These are phyloP conservation scores for Schizosaccharomyces versatilis DNA, from an alignment of 1,139 yeast genomes.

Conservation along the genomic window DNA sequence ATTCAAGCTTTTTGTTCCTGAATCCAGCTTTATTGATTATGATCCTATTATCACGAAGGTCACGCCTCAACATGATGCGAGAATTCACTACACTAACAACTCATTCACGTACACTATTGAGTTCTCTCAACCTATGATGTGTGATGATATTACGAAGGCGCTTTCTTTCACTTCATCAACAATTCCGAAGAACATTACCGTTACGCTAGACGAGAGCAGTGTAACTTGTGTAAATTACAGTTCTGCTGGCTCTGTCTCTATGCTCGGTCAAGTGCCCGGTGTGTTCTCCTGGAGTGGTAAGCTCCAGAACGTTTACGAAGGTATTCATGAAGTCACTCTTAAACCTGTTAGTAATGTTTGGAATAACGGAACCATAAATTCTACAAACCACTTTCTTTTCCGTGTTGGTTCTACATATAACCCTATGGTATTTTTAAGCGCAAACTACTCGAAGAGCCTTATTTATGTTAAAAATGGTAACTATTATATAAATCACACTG, in stretches of 20 bases:
- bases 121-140: conserved; percentile 8
- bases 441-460: conserved; percentile 6
- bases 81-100: conserved; percentile 2
- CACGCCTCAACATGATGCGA: conserved; percentile 7
- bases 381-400: conserved; percentile 6
- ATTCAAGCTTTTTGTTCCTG: conserved; percentile 9
- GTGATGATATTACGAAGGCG: conserved; percentile 7
- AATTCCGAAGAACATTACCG: conserved; percentile 1
- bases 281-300: conserved; percentile 4
- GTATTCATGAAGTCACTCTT: conserved; percentile 7
- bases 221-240: background rate
- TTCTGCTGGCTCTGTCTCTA: background rate
- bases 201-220: background rate
- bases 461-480: conserved; percentile 2
- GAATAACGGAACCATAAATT: conserved; percentile 2
- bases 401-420: conserved; percentile 8
- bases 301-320: conserved; percentile 5
- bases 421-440: conserved; percentile 7
- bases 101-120: conserved; percentile 4
- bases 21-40: conserved; percentile 2
- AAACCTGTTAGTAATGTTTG: conserved; percentile 4
- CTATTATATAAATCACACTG: conserved; percentile 6
- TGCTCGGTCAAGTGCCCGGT: background rate
- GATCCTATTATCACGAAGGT: conserved; percentile 8
- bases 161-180: conserved; percentile 7